Conservation (phyloP, 306 rosid genomes). For the Carpinus viminea region DNA sequence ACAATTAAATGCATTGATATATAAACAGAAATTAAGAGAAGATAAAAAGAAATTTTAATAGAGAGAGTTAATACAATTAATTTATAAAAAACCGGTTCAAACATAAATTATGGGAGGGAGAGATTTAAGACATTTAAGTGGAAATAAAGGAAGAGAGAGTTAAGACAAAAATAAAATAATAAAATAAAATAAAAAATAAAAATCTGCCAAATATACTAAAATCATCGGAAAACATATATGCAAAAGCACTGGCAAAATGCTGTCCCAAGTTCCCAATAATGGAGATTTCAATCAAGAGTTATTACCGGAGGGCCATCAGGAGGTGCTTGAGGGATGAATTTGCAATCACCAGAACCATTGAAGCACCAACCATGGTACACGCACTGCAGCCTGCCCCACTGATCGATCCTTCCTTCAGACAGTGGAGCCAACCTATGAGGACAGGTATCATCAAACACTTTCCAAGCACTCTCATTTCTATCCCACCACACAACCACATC, state of each 20-base stretch:
- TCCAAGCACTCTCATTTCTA: constrained; percentile 73
- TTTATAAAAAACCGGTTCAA: too few relatives aligned
- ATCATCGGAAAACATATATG: not conserved
- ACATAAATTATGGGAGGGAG: too few relatives aligned
- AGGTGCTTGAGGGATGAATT: constrained; percentile 88
- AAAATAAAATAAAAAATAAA: too few relatives aligned
- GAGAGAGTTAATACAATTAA: too few relatives aligned
- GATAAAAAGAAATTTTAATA: too few relatives aligned
- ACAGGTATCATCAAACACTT: constrained; percentile 85
- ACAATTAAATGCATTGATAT: too few relatives aligned
- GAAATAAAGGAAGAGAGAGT: too few relatives aligned
- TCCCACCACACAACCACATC: constrained; percentile 99
- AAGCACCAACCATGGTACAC: constrained; percentile 99
- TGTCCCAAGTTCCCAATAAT: not conserved
- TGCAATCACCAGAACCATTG: constrained; percentile 81
- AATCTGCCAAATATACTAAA: not conserved
- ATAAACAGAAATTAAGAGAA: too few relatives aligned
- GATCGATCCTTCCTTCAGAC: constrained; percentile 94
- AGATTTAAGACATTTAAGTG: too few relatives aligned
- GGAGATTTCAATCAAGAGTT: not conserved
- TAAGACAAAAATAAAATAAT: too few relatives aligned
- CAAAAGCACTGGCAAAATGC: not conserved
- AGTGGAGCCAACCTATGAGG: constrained; percentile 95
- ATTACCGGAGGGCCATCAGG: constrained; percentile 80
- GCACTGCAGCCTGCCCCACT: constrained; percentile 90